phyloP scores from a whole-genome alignment of 257 asterid genomes.

The Jasminum sambac region DNA sequence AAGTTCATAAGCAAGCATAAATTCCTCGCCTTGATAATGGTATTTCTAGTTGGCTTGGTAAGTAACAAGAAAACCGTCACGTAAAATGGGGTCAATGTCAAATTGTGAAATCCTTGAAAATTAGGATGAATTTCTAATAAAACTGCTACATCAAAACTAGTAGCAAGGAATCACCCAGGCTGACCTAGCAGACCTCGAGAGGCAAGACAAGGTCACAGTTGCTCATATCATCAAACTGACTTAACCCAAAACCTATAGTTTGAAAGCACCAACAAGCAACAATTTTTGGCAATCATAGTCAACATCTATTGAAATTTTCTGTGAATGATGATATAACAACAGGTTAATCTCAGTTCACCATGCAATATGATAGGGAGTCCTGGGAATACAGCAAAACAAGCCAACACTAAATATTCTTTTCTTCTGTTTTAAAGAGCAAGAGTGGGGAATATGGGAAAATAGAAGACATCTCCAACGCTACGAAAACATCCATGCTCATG shows the following conservation, averaged over 20 bases:
- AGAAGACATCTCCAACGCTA: neutral
- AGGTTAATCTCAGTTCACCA: neutral
- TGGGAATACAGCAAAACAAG: neutral
- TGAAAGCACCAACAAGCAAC: neutral
- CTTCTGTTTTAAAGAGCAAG: neutral
- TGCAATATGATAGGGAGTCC: neutral
- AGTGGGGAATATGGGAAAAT: neutral
- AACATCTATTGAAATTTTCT: neutral
- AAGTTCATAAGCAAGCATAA: neutral
- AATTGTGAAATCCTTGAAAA: neutral
- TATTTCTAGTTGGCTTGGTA: neutral
- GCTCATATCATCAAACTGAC: neutral
- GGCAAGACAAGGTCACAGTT: neutral
- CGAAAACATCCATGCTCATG: neutral
- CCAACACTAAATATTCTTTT: neutral
- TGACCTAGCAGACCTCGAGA: neutral
- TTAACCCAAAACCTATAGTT: neutral
- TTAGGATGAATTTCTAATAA: neutral
- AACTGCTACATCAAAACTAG: slow-evolving; percentile 8
- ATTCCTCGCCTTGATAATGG: neutral
- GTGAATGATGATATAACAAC: neutral
- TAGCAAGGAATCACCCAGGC: neutral
- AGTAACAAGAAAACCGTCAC: neutral
- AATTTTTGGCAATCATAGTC: neutral
- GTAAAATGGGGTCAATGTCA: neutral